Percentiles rank a stretch among this genome's conserved stretches.
These are phyloP conservation scores for Candida peoriensis DNA, from an alignment of 805 yeast genomes.

Conservation along the genomic window DNA sequence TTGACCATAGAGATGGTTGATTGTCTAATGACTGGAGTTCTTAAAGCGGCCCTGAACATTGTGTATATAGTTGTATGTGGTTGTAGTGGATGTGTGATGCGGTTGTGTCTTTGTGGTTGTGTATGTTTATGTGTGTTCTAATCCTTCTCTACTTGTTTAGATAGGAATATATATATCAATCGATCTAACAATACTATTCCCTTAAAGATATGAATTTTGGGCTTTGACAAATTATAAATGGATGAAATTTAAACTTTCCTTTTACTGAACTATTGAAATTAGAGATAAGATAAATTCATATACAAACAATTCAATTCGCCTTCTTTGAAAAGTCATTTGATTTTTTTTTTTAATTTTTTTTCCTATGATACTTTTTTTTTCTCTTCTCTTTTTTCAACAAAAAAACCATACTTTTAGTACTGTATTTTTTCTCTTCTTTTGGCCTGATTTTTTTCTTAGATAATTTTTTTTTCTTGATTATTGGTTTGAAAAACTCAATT, in stretches of 20 bases:
- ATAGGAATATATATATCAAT: too few relatives aligned
- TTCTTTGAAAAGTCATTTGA: constrained; percentile 13
- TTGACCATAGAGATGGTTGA: constrained; percentile 13
- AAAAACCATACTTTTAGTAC: too few relatives aligned
- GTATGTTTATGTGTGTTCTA: too few relatives aligned
- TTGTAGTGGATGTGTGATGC: neutral
- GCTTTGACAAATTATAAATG: too few relatives aligned
- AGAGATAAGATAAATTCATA: too few relatives aligned
- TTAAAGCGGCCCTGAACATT: constrained; percentile 16
- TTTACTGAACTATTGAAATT: too few relatives aligned
- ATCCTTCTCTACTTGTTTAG: too few relatives aligned
- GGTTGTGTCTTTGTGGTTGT: too few relatives aligned
- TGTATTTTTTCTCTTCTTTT: constrained; percentile 7
- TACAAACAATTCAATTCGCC: too few relatives aligned
- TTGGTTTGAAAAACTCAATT: neutral
- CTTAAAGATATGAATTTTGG: too few relatives aligned
- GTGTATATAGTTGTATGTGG: neutral
- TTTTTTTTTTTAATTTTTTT: constrained; percentile 5
- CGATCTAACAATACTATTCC: too few relatives aligned
- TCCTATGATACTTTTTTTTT: neutral
- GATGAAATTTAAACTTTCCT: too few relatives aligned
- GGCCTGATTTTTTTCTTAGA: neutral
- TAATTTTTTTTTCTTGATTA: neutral
- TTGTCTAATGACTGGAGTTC: constrained; percentile 18
- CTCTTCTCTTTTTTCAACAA: neutral